Evolutionary conservation across 2,329 filamentous ascomycete genomes (phyloP), one percentile per base, ranked within the genome.

Genomic region (Penicillium freii): DNA sequence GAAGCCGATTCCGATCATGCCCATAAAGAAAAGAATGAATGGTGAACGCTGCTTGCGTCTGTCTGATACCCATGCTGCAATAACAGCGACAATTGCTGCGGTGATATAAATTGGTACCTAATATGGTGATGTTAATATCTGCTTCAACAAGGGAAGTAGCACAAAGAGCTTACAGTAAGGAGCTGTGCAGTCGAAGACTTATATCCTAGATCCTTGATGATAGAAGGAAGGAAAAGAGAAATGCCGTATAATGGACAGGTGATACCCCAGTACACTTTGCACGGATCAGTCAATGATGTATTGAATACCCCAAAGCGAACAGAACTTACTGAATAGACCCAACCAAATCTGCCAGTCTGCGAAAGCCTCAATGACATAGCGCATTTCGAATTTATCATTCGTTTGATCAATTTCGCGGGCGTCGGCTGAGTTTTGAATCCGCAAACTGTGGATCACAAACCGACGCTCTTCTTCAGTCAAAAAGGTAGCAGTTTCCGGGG

Each of bases 41-140:
- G 83, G 83, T n/a, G 73, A 76, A 31, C 75, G 69, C 66, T 82
- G 82, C 27, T 81, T 81, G 0, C 78, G 72, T 6, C 77, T 75
- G 62, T 88, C 85, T 0, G 85, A 85, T 76, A 84, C 63, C 61
- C 80, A 85, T 0, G 84, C 84, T 0, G 80, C 76, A 6, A 61
- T 45, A 5, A 79, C 66, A 4, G 74, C 70, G 3, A 78, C 65
- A 17, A 73, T 57, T 5, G 74, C 72, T 0, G 76, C 75, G 0
- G 72, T 70, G 49, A 76, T 71, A 53, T 78, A 77, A 45, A 77
- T 75, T 0, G 75, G 74, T 36, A 75, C 66, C 69, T 60, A 2
- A 2, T 29, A 34, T 7, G 13, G 9, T 17, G 9, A 1, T 25
- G 51, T 57, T 21, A 62, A 39, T 19, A 0, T n/a, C 4, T 5